phyloP scores from a whole-genome alignment of 2,329 filamentous ascomycete species.

The Sporothrix brasiliensis region DNA sequence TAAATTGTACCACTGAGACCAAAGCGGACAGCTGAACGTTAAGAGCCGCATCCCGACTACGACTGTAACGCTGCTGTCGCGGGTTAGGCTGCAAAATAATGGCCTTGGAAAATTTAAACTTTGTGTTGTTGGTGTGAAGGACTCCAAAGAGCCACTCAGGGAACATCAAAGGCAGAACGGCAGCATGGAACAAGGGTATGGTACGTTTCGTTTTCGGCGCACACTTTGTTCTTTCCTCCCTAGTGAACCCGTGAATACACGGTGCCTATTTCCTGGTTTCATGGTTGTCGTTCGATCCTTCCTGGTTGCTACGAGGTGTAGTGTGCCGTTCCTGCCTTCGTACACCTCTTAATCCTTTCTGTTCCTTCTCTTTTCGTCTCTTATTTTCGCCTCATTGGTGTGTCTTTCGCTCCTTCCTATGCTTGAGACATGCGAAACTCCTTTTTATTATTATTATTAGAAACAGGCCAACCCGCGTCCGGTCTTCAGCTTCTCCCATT shows the following conservation, averaged over 20 bases:
- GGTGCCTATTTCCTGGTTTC: not conserved
- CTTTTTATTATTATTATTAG: not conserved
- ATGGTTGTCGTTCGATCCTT: constrained; percentile 1
- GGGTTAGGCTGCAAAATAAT: not conserved
- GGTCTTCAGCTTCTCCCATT: not conserved
- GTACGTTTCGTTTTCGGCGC: not conserved
- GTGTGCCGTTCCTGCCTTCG: not conserved
- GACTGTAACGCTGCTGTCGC: not conserved
- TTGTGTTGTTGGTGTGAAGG: not conserved
- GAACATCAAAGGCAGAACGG: not conserved
- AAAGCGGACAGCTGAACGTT: not conserved
- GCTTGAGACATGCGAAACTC: not conserved
- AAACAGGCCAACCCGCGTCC: not conserved
- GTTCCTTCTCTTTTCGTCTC: not conserved
- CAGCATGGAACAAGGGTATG: not conserved
- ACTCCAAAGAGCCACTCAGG: too few species aligned
- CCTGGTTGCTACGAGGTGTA: not conserved
- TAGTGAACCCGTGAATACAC: not conserved
- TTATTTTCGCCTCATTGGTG: not conserved
- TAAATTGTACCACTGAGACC: not conserved
- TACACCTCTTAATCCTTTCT: not conserved
- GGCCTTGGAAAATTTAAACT: not conserved
- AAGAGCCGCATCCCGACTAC: not conserved
- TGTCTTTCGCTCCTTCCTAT: not conserved
- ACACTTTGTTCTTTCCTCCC: constrained; percentile 1